These are phyloP conservation scores for Cutaneotrichosporon sp. DNA, from an alignment of 1,284 basidiomycete species.

Conservation along the genomic window DNA sequence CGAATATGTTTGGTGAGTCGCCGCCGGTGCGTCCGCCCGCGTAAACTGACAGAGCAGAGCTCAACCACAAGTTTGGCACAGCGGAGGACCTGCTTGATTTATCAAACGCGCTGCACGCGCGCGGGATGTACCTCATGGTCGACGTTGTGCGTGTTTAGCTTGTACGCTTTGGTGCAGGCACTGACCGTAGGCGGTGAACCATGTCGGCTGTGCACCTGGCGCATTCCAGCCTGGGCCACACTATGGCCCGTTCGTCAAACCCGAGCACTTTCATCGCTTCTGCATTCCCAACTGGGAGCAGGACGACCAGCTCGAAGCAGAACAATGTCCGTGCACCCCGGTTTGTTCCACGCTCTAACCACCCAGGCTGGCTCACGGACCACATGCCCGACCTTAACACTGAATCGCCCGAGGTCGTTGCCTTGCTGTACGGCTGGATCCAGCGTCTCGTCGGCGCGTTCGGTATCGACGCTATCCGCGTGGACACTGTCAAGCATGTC, in stretches of 20 bases:
- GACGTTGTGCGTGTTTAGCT: slow-evolving; percentile 45
- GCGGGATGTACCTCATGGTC: slow-evolving; percentile 54
- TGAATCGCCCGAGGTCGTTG: slow-evolving; percentile 47
- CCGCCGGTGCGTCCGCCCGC: neutral
- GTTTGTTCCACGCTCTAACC: neutral
- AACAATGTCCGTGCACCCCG: slow-evolving; percentile 36
- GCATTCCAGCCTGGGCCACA: slow-evolving; percentile 25
- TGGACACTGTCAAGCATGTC: slow-evolving; percentile 53
- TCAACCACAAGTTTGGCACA: slow-evolving; percentile 50
- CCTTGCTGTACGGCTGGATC: slow-evolving; percentile 49
- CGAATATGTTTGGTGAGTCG: slow-evolving; percentile 34
- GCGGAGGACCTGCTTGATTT: slow-evolving; percentile 48
- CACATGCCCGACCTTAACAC: slow-evolving; percentile 51
- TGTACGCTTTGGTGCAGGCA: neutral
- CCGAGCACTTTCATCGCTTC: slow-evolving; percentile 46
- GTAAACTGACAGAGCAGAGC: slow-evolving; percentile 18
- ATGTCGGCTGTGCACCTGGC: slow-evolving; percentile 46
- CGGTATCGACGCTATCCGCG: slow-evolving; percentile 48
- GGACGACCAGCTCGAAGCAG: slow-evolving; percentile 46
- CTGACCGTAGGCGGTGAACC: slow-evolving; percentile 36
- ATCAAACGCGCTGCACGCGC: slow-evolving; percentile 46
- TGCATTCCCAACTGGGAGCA: slow-evolving; percentile 49
- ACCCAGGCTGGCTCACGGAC: slow-evolving; percentile 48
- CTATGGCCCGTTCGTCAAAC: slow-evolving; percentile 11
- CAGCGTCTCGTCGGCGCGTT: slow-evolving; percentile 46